Evolutionary conservation across 805 yeast species (phyloP), one percentile per base, ranked within the genome.

Genomic region (Aciculoconidium aculeatum): DNA sequence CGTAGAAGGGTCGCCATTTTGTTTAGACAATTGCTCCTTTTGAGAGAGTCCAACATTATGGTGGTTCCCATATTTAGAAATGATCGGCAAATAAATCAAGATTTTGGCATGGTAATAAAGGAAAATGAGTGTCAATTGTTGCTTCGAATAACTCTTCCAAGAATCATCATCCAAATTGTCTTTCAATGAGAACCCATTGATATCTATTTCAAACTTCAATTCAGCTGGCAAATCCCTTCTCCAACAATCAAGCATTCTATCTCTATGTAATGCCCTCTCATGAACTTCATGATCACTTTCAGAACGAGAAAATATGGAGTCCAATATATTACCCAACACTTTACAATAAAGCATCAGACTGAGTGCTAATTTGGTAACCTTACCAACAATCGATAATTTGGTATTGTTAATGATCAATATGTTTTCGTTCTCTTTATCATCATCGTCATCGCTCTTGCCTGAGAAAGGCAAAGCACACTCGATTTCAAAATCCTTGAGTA

Each of bases 391-490:
- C 9, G 77, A 69, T 21, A 78, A 63, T 41, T 64, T 68, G 31
- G 71, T 65, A 46, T 78, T 71, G 47, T 76, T 77, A 35, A 77
- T 72, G 18, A 75, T 67, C 39, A 75, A 68, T 39, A 75, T 65
- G 44, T 75, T 78, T 24, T 69, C 73, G 37, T 70, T 69, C 25
- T 67, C 72, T 21, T 56, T 62, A 28, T 52, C 51, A 6, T 51
- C 53, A 24, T 53, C 47, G 25, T 54, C 59, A 22, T 57, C 70
- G 28, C 61, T 66, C 25, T 53, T 53, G 14, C 67, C 64, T 17
- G 72, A 58, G 28, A 80, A 75, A 1, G 96, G 95, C 44, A 82
- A 56, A 1, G 90, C 88, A 62, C 95, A 85, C 51, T 85, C 94
- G 28, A 86, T 75, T 50, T 84, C 94, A 44, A 73, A 75, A 48